Conservation (phyloP, 1,139 yeast genomes). For the Sugiyamaella castrensis region DNA sequence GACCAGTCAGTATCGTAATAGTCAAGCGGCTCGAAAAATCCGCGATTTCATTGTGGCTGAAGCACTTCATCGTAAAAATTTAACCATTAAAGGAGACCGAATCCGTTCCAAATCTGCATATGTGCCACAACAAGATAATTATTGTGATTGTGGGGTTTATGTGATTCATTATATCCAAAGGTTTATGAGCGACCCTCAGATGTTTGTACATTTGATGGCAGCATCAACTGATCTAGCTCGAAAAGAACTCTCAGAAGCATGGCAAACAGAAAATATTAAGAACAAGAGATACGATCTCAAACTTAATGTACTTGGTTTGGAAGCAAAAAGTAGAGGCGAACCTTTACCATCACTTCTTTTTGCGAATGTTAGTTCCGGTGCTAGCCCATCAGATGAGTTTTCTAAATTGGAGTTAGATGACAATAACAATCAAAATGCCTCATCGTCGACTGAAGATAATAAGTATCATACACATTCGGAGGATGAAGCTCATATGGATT, state of each 20-base stretch:
- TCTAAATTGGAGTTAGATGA: too few species aligned
- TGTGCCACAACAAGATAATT: slow-evolving; percentile 84
- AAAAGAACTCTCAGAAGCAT: slow-evolving; percentile 11
- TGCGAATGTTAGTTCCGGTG: too few species aligned
- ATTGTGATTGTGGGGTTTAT: slow-evolving; percentile 94
- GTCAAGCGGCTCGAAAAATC: slow-evolving; percentile 51
- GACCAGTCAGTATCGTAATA: slow-evolving; percentile 42
- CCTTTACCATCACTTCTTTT: not conserved
- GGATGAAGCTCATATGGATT: too few species aligned
- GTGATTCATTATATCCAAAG: slow-evolving; percentile 73
- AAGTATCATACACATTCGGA: too few species aligned
- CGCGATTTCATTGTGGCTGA: slow-evolving; percentile 64
- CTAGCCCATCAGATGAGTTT: too few species aligned
- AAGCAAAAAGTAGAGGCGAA: slow-evolving; percentile 3
- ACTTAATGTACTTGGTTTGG: slow-evolving; percentile 2
- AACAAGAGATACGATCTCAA: slow-evolving; percentile 13
- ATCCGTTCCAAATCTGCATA: slow-evolving; percentile 46
- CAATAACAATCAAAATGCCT: too few species aligned
- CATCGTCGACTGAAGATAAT: too few species aligned
- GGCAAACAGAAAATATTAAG: slow-evolving; percentile 15
- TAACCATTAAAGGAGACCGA: slow-evolving; percentile 47
- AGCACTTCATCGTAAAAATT: slow-evolving; percentile 59
- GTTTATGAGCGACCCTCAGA: slow-evolving; percentile 53
- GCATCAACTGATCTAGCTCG: slow-evolving; percentile 14
- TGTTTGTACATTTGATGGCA: slow-evolving; percentile 54